Base-by-base conservation (phyloP, 2,329 filamentous ascomycete genomes). In the Alternaria incomplexa region DNA sequence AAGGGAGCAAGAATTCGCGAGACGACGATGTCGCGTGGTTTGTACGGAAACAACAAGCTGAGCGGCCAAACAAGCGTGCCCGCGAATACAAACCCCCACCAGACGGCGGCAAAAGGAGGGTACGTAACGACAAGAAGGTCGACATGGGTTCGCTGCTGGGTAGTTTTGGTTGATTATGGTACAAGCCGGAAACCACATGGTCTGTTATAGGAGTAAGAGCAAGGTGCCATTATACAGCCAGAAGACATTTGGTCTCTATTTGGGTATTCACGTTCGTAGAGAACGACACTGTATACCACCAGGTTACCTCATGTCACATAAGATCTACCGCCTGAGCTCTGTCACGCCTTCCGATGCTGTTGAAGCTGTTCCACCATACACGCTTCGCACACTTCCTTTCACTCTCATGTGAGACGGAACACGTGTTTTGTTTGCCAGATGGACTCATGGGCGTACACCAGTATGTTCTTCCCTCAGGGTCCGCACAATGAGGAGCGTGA, bases 111-210 rank as follows among this genome's bases (percentile, higher is more conserved):
- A 74, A 64, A 57, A 68, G 65, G 22, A 75, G 66, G 53, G 36
- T 74, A n/a, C 66, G 70, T 6, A 36, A 44, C 15, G 61, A 54
- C 20, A 75, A 71, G 55, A 58, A 67, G n/a, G 52, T 63, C 23
- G 72, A 73, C 32, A 62, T 75, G 36, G 66, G 63, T 6, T 69
- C 69, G 3, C 48, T 76, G n/a, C 48, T 76, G 17, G 71, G 61
- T 50, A 60, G 51, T 11, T 74, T 74, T 54, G 62, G 23, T 20
- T 68, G 44, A 68, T 9, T 13, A 53, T 7, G 40, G 13, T 13
- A 44, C 36, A 40, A 40, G 36, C 36, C 9, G 17, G 36, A 17
- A 40, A 40, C 36, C 10, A 40, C 6, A 40, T 17, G n/a, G n/a
- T 26, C 36, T 17, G 15, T 17, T 17, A 40, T 40, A 2, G 36